Base-by-base conservation (phyloP, 2,329 filamentous ascomycete genomes). In the Dothistroma septosporum region DNA sequence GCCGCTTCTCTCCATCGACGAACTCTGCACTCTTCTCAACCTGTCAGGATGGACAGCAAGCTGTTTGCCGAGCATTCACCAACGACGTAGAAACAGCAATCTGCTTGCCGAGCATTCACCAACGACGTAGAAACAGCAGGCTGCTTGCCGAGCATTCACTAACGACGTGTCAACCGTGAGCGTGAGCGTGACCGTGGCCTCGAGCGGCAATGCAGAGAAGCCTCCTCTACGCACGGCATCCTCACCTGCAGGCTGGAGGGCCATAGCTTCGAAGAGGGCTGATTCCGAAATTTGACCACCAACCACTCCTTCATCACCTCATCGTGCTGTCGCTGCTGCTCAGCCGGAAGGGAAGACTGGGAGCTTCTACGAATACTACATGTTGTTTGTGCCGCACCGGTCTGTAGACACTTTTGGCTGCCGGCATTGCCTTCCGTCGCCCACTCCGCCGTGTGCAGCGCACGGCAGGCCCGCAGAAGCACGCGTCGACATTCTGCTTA, bases 401-500 rank as follows among this genome's bases (percentile, higher is more conserved):
- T 28, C 24, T 28, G 24, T 6, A 28, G 24, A 28, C 24, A 28
- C 24, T 28, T 28, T 28, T 28, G 24, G 3, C n/a, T 24, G 14
- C 50, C n/a, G 7, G 9, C 28, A 19, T 33, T 19, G 10, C 14
- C 50, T 3, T n/a, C 31, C 14, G 9, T n/a, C 31, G 19, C 32
- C 14, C 31, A 16, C n/a, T 33, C 33, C n/a, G 50, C 50, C n/a
- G 8, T n/a, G 41, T 44, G 12, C 47, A 50, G 41, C 19, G 12
- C 47, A 50, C 22, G 10, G 47, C 19, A 2, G 47, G 14, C 16
- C 28, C 32, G 32, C 12, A 35, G 19, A 24, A 22, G 41, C 4
- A 55, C 53, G 53, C 53, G 41, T 28, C 53, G 24, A 55, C 21
- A 14, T 32, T 55, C 53, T 55, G 53, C 21, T 46, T 46, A n/a